Base-by-base conservation (phyloP, 164 flowering plant genomes). In the Kingdonia uniflora region DNA sequence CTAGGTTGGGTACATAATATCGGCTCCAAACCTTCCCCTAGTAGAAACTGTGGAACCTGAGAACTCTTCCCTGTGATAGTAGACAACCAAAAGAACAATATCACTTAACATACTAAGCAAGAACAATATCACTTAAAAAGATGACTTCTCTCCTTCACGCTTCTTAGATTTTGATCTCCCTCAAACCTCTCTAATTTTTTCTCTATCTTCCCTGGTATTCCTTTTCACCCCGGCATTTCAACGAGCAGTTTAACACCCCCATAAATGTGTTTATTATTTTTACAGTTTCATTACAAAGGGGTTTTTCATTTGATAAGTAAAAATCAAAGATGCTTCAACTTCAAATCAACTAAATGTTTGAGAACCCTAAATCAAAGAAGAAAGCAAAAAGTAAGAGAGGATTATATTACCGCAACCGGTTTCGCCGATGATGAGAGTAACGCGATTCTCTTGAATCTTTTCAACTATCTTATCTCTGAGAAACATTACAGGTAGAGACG, bases 1-100 rank as follows among this genome's bases (percentile, higher is more conserved):
- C 99, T 77, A 19, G 99, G 99, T 52, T 89, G 99, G 1, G 99
- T 89, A 59, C 97, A 94, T 44, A 94, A 52, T 61, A 94, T 77
- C 23, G 99, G 99, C 37, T 70, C 72, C 66, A 86, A 52, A 48
- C 78, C 74, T 63, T 65, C 84, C 41, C 86, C 89, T 43, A 86
- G 68, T 40, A 94, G 81, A 66, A 84, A 94, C 43, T 87, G 92
- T 0, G 97, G 99, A 60, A 94, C 81, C 73, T 94, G 99, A 2
- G 99, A 94, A 73, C 97, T 89, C 69, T 94, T 94, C 52, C 99
- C 99, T 94, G 48, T 22, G 56, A 49, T 22, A 38, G 2, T 48
- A 60, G 25, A 24, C 23, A 51, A 46, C 1, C 25, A 14, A 16
- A 22, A 47, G 25, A 54, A 50, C 25, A 56, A 21, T 23, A 44